A percentile compares a stretch with the other conserved stretches of the same genome.
Evolutionary conservation across 2,329 filamentous ascomycete genomes (phyloP).

Genomic region (Xylogone sp.): DNA sequence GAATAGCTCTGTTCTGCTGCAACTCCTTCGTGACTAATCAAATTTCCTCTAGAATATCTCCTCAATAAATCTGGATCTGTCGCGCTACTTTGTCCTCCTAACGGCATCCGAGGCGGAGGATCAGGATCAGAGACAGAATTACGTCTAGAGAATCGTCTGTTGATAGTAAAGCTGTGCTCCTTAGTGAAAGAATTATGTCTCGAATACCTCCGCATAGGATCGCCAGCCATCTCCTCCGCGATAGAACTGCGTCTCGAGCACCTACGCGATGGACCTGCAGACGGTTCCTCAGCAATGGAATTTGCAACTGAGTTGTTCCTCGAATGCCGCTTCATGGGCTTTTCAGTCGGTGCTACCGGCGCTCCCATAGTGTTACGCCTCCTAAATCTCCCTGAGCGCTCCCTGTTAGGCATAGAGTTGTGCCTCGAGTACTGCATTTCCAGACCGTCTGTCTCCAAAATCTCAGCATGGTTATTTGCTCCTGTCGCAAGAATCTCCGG

Average conservation of each 20-base stretch:
- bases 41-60: not conserved
- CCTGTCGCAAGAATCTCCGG: not conserved
- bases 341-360: not conserved
- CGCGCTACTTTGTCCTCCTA: not conserved
- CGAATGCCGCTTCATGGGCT: not conserved
- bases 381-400: not conserved
- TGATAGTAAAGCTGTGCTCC: not conserved
- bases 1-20: not conserved
- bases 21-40: not conserved
- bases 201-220: slow-evolving; percentile 5
- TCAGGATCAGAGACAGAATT: not conserved
- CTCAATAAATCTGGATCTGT: not conserved
- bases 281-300: not conserved
- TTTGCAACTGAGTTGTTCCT: not conserved
- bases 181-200: not conserved
- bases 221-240: slow-evolving; percentile 1
- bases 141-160: not conserved
- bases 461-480: not conserved
- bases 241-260: slow-evolving; percentile 1
- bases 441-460: not conserved
- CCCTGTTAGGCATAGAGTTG: not conserved
- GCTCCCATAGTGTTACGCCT: not conserved
- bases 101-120: not conserved
- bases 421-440: not conserved
- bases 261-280: slow-evolving; percentile 4